Evolutionary conservation across 23 red algal species (phyloP).

Genomic region (Gracilaria caudata): DNA sequence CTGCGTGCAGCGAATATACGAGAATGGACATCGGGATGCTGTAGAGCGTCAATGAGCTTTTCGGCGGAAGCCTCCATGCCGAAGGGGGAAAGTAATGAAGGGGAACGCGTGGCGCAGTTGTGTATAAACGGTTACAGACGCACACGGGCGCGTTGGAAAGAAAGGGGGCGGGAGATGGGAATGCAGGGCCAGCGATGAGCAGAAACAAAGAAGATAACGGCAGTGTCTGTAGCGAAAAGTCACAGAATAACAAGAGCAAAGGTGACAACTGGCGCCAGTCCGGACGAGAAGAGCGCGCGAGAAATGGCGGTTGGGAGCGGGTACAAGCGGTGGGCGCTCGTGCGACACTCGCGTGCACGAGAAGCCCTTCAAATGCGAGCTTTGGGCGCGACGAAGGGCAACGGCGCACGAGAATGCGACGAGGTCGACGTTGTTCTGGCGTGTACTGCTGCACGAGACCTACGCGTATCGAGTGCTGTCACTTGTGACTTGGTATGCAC

Average conservation of each 20-base stretch:
- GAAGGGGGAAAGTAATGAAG: background rate
- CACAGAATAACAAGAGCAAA: no score
- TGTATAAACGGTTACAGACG: background rate
- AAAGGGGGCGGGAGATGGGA: background rate
- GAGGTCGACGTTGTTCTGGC: background rate
- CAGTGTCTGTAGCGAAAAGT: background rate
- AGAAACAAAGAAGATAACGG: background rate
- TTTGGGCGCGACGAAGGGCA: background rate
- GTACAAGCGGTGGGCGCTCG: background rate
- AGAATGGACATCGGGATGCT: background rate
- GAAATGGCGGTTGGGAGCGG: background rate
- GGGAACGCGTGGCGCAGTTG: background rate
- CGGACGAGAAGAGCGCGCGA: background rate
- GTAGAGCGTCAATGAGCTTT: background rate
- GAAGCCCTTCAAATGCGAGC: background rate
- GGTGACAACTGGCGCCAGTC: background rate
- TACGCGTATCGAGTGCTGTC: background rate
- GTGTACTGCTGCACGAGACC: background rate
- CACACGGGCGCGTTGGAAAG: background rate
- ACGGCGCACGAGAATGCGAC: conserved; percentile 4
- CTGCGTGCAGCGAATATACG: conserved; percentile 37
- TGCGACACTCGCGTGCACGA: background rate
- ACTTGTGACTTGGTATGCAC: background rate
- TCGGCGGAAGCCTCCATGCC: background rate
- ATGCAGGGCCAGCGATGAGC: background rate